A percentile compares a stretch with the other conserved stretches of the same genome.
Conservation (phyloP, 2,329 filamentous ascomycete genomes). For the Calonectria ilicicola region DNA sequence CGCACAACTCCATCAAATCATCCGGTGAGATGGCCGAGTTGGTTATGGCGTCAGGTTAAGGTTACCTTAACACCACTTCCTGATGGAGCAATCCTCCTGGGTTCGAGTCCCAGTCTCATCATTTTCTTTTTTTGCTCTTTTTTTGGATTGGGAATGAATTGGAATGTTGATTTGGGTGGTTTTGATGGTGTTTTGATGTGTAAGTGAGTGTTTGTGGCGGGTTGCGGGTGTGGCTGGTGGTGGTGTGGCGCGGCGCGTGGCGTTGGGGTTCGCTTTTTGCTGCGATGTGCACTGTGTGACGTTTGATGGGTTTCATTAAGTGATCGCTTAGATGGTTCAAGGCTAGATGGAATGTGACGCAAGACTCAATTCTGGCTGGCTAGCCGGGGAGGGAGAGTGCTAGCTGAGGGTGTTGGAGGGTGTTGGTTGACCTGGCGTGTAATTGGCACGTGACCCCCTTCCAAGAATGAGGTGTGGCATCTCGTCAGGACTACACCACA, state of each 20-base stretch:
- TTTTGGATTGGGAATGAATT: background rate
- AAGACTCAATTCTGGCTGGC: background rate
- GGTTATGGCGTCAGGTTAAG: conserved; percentile 53
- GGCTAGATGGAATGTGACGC: background rate
- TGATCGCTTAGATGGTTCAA: background rate
- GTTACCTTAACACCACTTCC: conserved; percentile 46
- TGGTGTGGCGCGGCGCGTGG: background rate
- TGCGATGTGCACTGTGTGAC: background rate
- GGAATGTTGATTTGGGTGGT: background rate
- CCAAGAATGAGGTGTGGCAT: background rate
- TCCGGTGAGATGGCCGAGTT: conserved; percentile 50
- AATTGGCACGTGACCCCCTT: background rate
- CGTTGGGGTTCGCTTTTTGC: background rate
- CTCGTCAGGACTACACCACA: background rate
- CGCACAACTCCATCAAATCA: fast-evolving
- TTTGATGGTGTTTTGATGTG: background rate
- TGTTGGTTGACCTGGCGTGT: background rate
- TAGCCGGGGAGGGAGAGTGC: background rate
- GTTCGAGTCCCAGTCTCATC: conserved; percentile 52
- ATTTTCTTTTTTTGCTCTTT: conserved; percentile 16
- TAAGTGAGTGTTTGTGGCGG: no score
- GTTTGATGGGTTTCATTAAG: background rate
- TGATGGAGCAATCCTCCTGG: conserved; percentile 52
- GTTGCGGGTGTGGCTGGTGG: no score
- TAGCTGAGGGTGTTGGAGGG: background rate